Percentiles rank a stretch among this genome's conserved stretches.
These are phyloP conservation scores for Stylosanthes scabra DNA, from an alignment of 331 rosid genomes.

Conservation along the genomic window DNA sequence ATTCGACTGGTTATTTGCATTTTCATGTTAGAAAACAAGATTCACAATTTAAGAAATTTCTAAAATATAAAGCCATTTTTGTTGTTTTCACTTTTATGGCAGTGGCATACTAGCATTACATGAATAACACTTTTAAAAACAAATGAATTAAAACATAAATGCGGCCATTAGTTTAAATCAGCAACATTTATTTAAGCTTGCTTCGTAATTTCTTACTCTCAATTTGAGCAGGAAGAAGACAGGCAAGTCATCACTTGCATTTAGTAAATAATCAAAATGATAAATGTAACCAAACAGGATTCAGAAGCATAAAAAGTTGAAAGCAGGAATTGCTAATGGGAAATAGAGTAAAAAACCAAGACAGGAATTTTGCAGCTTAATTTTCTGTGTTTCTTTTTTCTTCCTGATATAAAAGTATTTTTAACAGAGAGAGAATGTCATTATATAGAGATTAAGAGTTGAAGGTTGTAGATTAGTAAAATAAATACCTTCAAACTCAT, in stretches of 20 bases:
- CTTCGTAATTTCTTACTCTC: background rate
- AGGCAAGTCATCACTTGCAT: background rate
- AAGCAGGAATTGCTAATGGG: background rate
- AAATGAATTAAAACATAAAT: background rate
- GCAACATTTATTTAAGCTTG: background rate
- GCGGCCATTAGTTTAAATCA: background rate
- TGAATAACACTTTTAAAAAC: background rate
- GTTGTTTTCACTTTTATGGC: background rate
- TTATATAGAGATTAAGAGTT: background rate
- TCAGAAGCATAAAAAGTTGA: background rate
- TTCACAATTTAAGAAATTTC: background rate
- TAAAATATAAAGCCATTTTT: background rate
- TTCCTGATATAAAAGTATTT: too few relatives aligned
- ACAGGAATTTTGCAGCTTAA: background rate
- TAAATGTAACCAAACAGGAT: background rate
- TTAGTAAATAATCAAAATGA: background rate
- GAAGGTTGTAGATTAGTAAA: slow-evolving; percentile 11
- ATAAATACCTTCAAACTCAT: slow-evolving; percentile 71
- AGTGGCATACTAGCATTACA: background rate
- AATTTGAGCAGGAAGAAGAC: background rate
- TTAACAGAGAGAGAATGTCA: slow-evolving; percentile 1
- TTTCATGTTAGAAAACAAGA: background rate
- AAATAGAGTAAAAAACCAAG: background rate
- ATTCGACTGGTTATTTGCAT: background rate
- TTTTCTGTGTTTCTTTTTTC: too few relatives aligned